phyloP scores from a whole-genome alignment of 306 rosid species.

The Cucurbita moschata region DNA sequence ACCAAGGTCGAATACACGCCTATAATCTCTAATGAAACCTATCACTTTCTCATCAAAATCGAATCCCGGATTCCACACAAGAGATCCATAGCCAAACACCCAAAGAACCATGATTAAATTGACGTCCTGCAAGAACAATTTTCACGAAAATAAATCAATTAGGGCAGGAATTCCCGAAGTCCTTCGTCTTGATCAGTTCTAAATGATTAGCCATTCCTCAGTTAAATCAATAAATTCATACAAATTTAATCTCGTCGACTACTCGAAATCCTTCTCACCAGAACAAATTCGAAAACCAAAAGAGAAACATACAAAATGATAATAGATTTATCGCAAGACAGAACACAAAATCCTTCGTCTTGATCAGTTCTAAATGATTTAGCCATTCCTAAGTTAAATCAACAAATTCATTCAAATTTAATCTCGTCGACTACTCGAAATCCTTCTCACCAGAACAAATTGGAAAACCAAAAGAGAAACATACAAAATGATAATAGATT shows the following conservation, averaged over 20 bases:
- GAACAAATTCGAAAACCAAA: neutral
- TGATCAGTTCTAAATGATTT: too few relatives aligned
- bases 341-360: neutral
- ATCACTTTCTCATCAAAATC: constrained; percentile 63
- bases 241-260: too few relatives aligned
- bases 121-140: constrained; percentile 18
- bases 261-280: neutral
- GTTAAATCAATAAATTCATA: neutral
- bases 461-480: too few relatives aligned
- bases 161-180: neutral
- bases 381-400: too few relatives aligned
- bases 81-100: constrained; percentile 95
- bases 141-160: neutral
- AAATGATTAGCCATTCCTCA: neutral
- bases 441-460: too few relatives aligned
- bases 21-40: constrained; percentile 75
- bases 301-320: neutral
- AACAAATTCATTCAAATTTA: too few relatives aligned
- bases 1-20: constrained; percentile 94
- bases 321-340: neutral
- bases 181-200: neutral
- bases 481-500: too few relatives aligned
- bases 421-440: too few relatives aligned
- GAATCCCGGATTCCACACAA: constrained; percentile 94
- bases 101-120: constrained; percentile 68